Conservation (phyloP, 495 filamentous ascomycete species). For the Lichina pygmaea region DNA sequence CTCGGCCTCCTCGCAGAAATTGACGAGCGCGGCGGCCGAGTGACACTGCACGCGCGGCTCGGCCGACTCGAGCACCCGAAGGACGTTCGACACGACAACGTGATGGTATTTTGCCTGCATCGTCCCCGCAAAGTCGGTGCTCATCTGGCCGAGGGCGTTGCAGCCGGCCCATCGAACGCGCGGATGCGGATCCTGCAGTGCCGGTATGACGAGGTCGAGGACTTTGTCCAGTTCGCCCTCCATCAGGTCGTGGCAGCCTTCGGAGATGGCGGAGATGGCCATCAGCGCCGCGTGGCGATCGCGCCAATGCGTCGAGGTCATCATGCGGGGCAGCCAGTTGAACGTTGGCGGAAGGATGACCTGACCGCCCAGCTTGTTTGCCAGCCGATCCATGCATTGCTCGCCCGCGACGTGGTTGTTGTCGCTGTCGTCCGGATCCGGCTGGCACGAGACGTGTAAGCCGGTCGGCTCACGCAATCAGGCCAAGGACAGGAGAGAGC, state of each 20-base stretch:
- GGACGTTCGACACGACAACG: conserved; percentile 63
- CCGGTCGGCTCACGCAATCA: neutral
- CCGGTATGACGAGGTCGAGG: conserved; percentile 73
- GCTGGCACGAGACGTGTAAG: conserved; percentile 14
- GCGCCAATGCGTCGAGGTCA: conserved; percentile 81
- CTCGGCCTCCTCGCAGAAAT: conserved; percentile 98
- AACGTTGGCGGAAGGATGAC: conserved; percentile 82
- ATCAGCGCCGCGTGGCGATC: conserved; percentile 94
- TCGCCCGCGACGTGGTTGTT: conserved; percentile 95
- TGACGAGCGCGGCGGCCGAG: conserved; percentile 87
- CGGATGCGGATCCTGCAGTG: conserved; percentile 73
- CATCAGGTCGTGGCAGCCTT: conserved; percentile 93
- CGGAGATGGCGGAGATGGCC: conserved; percentile 97
- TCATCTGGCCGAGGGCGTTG: conserved; percentile 99
- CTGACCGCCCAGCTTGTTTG: conserved; percentile 83
- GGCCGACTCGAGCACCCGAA: conserved; percentile 68
- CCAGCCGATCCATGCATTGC: conserved; percentile 93
- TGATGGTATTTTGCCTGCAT: conserved; percentile 95
- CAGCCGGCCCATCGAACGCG: conserved; percentile 95
- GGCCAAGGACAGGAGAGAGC: neutral
- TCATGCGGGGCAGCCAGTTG: conserved; percentile 90
- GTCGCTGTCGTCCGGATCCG: conserved; percentile 89
- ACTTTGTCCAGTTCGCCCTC: conserved; percentile 81
- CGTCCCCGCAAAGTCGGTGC: conserved; percentile 92
- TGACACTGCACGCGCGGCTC: conserved; percentile 93